These are phyloP conservation scores for Discostella stelligera DNA, from an alignment of 352 stramenopile species.

Conservation along the genomic window DNA sequence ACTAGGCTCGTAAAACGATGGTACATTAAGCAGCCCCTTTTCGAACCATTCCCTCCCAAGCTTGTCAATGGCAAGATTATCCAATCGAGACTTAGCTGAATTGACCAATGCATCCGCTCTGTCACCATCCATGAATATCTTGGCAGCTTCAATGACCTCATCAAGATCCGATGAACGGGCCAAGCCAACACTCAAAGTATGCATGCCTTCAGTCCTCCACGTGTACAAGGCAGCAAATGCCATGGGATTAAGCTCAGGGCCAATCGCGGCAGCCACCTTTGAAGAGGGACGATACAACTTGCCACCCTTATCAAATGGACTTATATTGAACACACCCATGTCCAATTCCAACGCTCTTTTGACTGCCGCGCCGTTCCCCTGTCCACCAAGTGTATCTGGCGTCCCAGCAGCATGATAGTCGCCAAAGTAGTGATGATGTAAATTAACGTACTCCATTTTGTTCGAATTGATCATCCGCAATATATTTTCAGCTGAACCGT, in stretches of 20 bases:
- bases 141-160: slow-evolving; percentile 56
- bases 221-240: slow-evolving; percentile 45
- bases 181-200: slow-evolving; percentile 56
- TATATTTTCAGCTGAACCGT: slow-evolving; percentile 53
- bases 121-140: slow-evolving; percentile 29
- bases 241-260: slow-evolving; percentile 50
- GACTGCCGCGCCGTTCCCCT: slow-evolving; percentile 44
- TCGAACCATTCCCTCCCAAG: slow-evolving; percentile 57
- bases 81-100: slow-evolving; percentile 25
- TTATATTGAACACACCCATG: slow-evolving; percentile 71
- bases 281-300: slow-evolving; percentile 49
- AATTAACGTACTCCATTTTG: slow-evolving; percentile 63
- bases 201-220: slow-evolving; percentile 45
- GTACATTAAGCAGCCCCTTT: slow-evolving; percentile 56
- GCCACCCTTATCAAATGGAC: slow-evolving; percentile 61
- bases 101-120: slow-evolving; percentile 33
- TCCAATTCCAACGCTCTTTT: slow-evolving; percentile 54
- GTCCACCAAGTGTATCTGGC: slow-evolving; percentile 37
- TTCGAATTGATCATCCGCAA: slow-evolving; percentile 53
- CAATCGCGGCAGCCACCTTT: slow-evolving; percentile 29
- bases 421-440: slow-evolving; percentile 67
- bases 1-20: slow-evolving; percentile 33
- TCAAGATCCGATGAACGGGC: slow-evolving; percentile 56
- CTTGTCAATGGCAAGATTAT: slow-evolving; percentile 34
- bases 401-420: slow-evolving; percentile 60